Conservation (phyloP, 2,329 filamentous ascomycete genomes). For the Diaporthe eres region DNA sequence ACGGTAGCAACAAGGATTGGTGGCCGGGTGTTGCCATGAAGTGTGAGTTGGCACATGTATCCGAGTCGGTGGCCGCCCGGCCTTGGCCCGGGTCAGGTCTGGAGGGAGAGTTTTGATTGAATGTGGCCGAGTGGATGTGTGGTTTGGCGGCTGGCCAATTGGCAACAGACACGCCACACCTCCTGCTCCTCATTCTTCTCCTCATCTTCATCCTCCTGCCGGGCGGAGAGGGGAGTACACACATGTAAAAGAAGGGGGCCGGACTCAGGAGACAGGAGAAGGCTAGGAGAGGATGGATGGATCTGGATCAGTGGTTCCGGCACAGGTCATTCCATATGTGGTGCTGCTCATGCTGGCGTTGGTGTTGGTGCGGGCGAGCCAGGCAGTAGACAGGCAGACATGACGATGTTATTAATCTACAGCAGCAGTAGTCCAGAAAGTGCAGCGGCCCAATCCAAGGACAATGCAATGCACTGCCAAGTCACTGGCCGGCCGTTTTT, state of each 20-base stretch:
- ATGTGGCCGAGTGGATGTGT: constrained; percentile 31
- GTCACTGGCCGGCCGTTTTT: constrained; percentile 20
- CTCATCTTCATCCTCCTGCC: background rate
- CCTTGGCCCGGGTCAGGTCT: constrained; percentile 32
- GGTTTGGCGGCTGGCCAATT: constrained; percentile 18
- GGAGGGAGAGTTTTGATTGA: constrained; percentile 27
- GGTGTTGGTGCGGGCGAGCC: background rate
- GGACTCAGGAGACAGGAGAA: constrained; percentile 8
- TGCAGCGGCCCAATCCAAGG: background rate
- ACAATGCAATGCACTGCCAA: constrained; percentile 37
- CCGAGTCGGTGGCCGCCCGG: constrained; percentile 37
- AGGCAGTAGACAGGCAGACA: background rate
- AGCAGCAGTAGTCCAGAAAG: background rate
- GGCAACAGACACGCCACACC: constrained; percentile 34
- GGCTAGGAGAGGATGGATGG: background rate
- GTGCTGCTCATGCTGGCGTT: background rate
- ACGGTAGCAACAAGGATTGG: constrained; percentile 32
- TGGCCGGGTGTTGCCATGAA: constrained; percentile 34
- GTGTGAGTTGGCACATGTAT: constrained; percentile 37
- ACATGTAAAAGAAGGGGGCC: constrained; percentile 3
- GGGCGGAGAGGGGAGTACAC: background rate
- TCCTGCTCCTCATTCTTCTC: constrained; percentile 4
- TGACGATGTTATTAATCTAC: background rate
- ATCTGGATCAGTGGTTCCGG: constrained; percentile 8
- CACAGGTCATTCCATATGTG: constrained; percentile 15